These are phyloP conservation scores for Amphirosellinia nigrospora DNA, from an alignment of 495 filamentous ascomycete species.

Conservation along the genomic window DNA sequence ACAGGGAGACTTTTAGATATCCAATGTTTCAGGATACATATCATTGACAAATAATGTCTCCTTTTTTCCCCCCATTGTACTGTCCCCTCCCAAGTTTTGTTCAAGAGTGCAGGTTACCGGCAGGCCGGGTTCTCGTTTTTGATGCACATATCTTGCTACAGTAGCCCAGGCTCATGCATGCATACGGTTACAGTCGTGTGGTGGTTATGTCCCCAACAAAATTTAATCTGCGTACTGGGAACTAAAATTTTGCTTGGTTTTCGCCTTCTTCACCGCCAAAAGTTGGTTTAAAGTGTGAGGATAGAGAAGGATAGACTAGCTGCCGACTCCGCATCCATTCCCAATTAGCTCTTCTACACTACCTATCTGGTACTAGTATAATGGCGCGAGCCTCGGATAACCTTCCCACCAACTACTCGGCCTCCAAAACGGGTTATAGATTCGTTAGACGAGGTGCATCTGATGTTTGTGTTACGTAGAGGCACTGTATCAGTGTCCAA, in stretches of 20 bases:
- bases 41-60: no score
- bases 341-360: neutral
- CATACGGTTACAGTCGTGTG: slow-evolving; percentile 5
- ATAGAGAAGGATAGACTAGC: neutral
- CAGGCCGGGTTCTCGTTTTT: neutral
- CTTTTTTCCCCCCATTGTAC: no score
- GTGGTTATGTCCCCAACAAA: slow-evolving; percentile 17
- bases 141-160: neutral
- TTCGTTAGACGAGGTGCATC: no score
- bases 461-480: no score
- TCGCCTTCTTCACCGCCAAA: slow-evolving; percentile 3
- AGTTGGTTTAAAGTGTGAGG: neutral
- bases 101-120: neutral
- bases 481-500: no score
- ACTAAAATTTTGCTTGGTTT: neutral
- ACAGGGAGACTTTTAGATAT: neutral
- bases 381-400: neutral
- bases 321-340: slow-evolving; percentile 5
- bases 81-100: no score
- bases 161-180: neutral
- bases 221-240: neutral
- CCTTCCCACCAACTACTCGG: neutral
- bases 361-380: neutral
- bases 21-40: neutral
- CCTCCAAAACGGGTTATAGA: neutral